Conservation (phyloP, 2,329 filamentous ascomycete species). For the Lecanosticta acicola region DNA sequence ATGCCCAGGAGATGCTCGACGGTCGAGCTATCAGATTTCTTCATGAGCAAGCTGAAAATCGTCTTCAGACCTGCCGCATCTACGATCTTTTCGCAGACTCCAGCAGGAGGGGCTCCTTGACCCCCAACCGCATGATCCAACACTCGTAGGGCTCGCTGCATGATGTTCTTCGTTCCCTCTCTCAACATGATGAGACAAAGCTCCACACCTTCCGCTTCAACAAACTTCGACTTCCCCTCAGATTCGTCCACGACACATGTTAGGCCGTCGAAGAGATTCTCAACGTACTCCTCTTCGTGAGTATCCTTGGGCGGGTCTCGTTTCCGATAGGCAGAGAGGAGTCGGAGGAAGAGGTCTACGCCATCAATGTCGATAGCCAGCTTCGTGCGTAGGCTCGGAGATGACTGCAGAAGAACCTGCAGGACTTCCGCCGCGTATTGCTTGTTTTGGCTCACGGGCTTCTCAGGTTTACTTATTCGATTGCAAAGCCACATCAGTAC, state of each 20-base stretch:
- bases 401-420: slow-evolving; percentile 78
- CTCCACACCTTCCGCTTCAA: slow-evolving; percentile 88
- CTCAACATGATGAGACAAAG: slow-evolving; percentile 86
- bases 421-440: slow-evolving; percentile 91
- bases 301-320: slow-evolving; percentile 78
- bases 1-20: slow-evolving; percentile 80
- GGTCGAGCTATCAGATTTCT: slow-evolving; percentile 61
- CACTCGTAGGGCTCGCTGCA: slow-evolving; percentile 67
- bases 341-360: slow-evolving; percentile 72
- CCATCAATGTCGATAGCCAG: slow-evolving; percentile 57
- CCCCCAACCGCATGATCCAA: slow-evolving; percentile 75
- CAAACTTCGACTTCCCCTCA: slow-evolving; percentile 70
- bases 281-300: slow-evolving; percentile 90
- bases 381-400: slow-evolving; percentile 57
- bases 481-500: slow-evolving; percentile 72
- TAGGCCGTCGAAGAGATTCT: slow-evolving; percentile 84
- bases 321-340: slow-evolving; percentile 78
- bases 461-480: slow-evolving; percentile 65
- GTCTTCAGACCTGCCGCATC: slow-evolving; percentile 80
- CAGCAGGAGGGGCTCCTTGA: slow-evolving; percentile 36
- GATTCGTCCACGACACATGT: slow-evolving; percentile 73
- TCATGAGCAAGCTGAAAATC: slow-evolving; percentile 82
- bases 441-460: slow-evolving; percentile 75
- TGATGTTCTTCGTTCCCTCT: slow-evolving; percentile 79
- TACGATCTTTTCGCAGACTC: slow-evolving; percentile 70